phyloP scores from a whole-genome alignment of 306 rosid genomes.

The Prunus mume region DNA sequence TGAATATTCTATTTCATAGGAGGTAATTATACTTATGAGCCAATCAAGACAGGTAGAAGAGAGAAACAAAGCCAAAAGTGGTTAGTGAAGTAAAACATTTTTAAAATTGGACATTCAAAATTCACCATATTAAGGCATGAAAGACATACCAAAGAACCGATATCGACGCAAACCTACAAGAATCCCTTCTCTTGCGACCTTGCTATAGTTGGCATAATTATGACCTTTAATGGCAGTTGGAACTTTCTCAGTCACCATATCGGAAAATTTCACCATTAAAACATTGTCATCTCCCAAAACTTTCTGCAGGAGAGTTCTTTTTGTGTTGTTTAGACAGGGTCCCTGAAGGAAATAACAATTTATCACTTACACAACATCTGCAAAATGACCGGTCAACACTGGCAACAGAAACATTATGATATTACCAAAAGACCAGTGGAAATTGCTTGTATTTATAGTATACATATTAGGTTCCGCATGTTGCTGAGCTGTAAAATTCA shows the following conservation, averaged over 20 bases:
- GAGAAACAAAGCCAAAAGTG: background rate
- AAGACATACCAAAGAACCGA: slow-evolving; percentile 59
- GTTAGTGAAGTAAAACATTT: background rate
- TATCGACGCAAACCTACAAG: slow-evolving; percentile 58
- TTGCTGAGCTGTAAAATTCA: background rate
- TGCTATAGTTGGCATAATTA: slow-evolving; percentile 30
- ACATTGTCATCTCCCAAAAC: slow-evolving; percentile 67
- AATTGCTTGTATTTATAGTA: background rate
- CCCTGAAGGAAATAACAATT: slow-evolving; percentile 47
- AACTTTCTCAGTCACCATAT: slow-evolving; percentile 1
- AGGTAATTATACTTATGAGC: background rate
- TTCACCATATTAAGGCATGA: background rate
- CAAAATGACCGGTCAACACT: background rate
- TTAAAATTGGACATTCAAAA: background rate
- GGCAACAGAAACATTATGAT: background rate
- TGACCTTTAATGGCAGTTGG: background rate
- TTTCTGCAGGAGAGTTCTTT: slow-evolving; percentile 64
- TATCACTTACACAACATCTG: background rate
- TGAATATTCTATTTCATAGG: background rate
- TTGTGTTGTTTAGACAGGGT: slow-evolving; percentile 39
- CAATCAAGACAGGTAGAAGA: background rate
- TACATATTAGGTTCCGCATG: background rate
- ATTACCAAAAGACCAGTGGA: background rate
- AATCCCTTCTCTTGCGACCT: slow-evolving; percentile 62
- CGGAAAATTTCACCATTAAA: slow-evolving; percentile 59